Conservation (phyloP, 305 asterid genomes). For the Petunia hybrid region DNA sequence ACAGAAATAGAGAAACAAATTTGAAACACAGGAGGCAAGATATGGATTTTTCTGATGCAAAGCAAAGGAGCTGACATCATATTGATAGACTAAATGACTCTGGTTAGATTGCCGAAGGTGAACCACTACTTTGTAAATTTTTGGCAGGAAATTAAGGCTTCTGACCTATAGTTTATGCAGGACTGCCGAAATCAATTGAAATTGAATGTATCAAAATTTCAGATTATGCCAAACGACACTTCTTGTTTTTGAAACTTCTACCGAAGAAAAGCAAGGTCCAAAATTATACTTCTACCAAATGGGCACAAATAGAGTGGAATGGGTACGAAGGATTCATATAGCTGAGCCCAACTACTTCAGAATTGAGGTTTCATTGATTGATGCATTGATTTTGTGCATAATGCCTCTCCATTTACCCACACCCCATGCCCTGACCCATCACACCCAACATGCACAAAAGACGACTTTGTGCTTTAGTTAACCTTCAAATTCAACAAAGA, state of each 20-base stretch:
- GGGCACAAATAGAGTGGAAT: slow-evolving; percentile 14
- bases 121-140: not conserved
- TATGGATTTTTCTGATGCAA: not conserved
- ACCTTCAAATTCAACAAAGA: slow-evolving; percentile 22
- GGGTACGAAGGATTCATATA: slow-evolving; percentile 16
- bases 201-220: not conserved
- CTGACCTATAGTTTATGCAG: not conserved
- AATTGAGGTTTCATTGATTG: not conserved
- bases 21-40: not conserved
- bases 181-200: not conserved
- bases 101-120: not conserved
- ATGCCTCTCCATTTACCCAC: not conserved
- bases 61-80: slow-evolving; percentile 7
- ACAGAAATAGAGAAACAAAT: not conserved
- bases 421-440: not conserved
- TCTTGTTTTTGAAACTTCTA: not conserved
- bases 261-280: slow-evolving; percentile 22
- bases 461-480: slow-evolving; percentile 1
- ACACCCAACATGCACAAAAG: slow-evolving; percentile 9
- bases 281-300: not conserved
- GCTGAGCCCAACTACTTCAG: not conserved
- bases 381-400: slow-evolving; percentile 25
- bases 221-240: not conserved
- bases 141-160: too few relatives aligned
- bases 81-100: slow-evolving; percentile 10